phyloP scores from a whole-genome alignment of 1,139 yeast species.

The Pichia sp. region DNA sequence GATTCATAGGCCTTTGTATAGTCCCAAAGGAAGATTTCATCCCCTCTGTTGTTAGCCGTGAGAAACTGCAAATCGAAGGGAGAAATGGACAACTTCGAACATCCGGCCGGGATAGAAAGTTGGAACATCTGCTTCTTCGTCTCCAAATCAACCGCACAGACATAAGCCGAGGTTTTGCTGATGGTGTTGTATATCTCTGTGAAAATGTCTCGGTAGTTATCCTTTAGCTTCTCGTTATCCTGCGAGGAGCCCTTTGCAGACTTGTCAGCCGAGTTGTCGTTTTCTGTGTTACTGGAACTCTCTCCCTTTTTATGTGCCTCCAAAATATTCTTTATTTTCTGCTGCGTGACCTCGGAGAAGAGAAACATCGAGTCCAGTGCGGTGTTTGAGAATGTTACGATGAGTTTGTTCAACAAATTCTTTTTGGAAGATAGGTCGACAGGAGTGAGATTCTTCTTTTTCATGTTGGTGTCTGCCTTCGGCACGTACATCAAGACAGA shows the following conservation, averaged over 20 bases:
- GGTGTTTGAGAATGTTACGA: slow-evolving; percentile 46
- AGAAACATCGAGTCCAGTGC: slow-evolving; percentile 53
- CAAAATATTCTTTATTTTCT: slow-evolving; percentile 39
- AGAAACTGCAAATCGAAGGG: slow-evolving; percentile 60
- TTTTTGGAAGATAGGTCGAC: slow-evolving; percentile 45
- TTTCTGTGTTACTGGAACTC: not conserved
- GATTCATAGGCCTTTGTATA: slow-evolving; percentile 48
- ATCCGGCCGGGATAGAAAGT: slow-evolving; percentile 59
- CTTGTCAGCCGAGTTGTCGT: not conserved
- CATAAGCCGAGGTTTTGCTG: slow-evolving; percentile 31
- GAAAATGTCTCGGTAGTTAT: slow-evolving; percentile 25
- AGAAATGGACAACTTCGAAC: slow-evolving; percentile 56
- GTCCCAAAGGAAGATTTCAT: slow-evolving; percentile 62
- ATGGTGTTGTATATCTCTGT: slow-evolving; percentile 27
- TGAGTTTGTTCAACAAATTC: slow-evolving; percentile 43
- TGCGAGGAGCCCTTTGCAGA: not conserved
- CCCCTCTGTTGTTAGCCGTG: slow-evolving; percentile 58
- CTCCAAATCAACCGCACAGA: slow-evolving; percentile 25
- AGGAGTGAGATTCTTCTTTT: slow-evolving; percentile 34
- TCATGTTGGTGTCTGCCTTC: slow-evolving; percentile 10
- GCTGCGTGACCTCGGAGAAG: slow-evolving; percentile 47
- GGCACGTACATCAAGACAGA: slow-evolving; percentile 48
- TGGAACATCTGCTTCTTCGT: slow-evolving; percentile 38
- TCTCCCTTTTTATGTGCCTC: slow-evolving; percentile 19
- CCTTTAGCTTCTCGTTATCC: slow-evolving; percentile 1